These are phyloP conservation scores for Ulvella scutata DNA, from an alignment of 139 green algal genomes.

Conservation along the genomic window DNA sequence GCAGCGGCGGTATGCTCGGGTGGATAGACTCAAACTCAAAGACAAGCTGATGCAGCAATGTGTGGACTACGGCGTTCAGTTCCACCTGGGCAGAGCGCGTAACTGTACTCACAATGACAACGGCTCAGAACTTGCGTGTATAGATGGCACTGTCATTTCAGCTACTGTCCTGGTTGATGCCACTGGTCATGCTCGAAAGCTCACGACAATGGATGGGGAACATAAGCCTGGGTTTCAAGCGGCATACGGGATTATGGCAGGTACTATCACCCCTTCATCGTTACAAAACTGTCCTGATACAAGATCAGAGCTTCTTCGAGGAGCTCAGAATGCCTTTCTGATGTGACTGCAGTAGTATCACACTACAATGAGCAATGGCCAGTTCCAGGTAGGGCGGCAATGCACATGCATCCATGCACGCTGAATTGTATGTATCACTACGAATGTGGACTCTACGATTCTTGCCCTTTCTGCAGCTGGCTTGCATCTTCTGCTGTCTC, in stretches of 20 bases:
- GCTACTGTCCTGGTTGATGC: conserved; percentile 75
- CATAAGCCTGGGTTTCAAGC: conserved; percentile 90
- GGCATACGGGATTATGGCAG: conserved; percentile 84
- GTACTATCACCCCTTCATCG: conserved; percentile 4
- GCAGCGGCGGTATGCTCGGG: conserved; percentile 69
- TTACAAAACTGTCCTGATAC: too few species aligned
- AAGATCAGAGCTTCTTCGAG: too few species aligned
- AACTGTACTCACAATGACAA: conserved; percentile 36
- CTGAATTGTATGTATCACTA: not conserved
- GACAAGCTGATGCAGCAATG: conserved; percentile 64
- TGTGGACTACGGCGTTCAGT: conserved; percentile 44
- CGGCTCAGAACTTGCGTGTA: conserved; percentile 33
- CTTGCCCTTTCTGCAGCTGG: too few species aligned
- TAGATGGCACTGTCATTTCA: conserved; percentile 22
- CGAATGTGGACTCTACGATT: not conserved
- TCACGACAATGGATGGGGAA: conserved; percentile 80
- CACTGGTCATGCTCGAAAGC: conserved; percentile 69
- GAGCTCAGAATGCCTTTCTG: too few species aligned
- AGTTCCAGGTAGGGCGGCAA: too few species aligned
- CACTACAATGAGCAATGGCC: too few species aligned
- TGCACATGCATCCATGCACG: not conserved
- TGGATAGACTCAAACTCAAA: conserved; percentile 86
- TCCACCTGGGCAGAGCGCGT: conserved; percentile 42
- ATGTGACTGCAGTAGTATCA: too few species aligned
- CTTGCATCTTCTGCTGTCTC: too few species aligned